Evolutionary conservation across 768 basidiomycete genomes (phyloP), one percentile per base, ranked within the genome.

Genomic region (Collybia sp.): DNA sequence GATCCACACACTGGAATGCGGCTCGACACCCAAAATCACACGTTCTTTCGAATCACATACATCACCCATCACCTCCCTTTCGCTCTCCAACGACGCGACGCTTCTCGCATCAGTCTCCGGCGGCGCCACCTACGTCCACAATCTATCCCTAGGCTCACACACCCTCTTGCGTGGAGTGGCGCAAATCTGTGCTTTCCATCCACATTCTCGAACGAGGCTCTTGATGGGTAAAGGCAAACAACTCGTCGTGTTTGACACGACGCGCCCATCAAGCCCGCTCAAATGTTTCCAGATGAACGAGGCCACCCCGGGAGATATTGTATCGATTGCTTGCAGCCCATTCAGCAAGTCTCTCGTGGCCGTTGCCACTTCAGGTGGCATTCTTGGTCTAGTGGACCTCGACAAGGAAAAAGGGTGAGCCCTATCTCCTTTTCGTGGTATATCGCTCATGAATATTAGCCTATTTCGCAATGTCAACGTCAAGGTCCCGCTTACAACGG

Each of bases 291-390:
- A 68, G 1, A 54, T 87, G 45, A 67, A 63, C 9, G 77, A 79
- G 17, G 52, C 63, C 13, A 51, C 56, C 3, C 55, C 63, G 0
- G 80, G 79, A 6, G 61, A 75, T n/a, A 72, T 88, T 17, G 61
- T 76, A 3, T 74, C 73, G 11, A 60, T 88, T 8, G 69, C 78
- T 6, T 80, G 77, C 50, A 87, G 85, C 51, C 85, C 87, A 6
- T 88, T 87, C 61, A 88, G 85, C 64, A 88, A 83, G 66, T 83
- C 82, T 2, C 65, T 89, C 30, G 69, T 84, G 18, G 81, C 82
- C 2, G 73, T 75, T 36, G 78, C 75, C 1, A 82, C 74, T 35
- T 66, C 73, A 11, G 67, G 62, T 3, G 85, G 85, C 1, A 63
- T 67, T 36, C 69, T 89, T 10, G 70, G 63, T 3, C 69, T 88